Evolutionary conservation across 192 early-diverging fungal species (phyloP).

Genomic region (Linnemannia zychae): DNA sequence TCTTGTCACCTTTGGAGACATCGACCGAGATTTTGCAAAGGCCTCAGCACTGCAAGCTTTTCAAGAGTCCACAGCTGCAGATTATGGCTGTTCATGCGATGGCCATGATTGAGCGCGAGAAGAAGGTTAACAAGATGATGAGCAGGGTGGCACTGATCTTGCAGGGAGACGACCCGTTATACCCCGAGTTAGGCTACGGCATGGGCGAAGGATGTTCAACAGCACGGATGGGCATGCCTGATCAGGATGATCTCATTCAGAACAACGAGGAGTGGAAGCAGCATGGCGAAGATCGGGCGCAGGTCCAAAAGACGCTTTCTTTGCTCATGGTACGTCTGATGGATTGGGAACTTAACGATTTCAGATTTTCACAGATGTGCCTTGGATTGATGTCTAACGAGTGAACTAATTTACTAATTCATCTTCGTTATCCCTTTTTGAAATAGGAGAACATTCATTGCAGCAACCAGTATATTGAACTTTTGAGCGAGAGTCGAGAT

Average conservation of each 20-base stretch:
- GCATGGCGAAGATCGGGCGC: constrained; percentile 40
- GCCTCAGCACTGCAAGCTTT: constrained; percentile 64
- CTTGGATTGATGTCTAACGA: not conserved
- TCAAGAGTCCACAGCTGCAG: constrained; percentile 67
- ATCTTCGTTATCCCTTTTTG: no score
- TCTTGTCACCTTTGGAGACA: constrained; percentile 67
- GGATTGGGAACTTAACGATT: constrained; percentile 17
- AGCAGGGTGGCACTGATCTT: constrained; percentile 66
- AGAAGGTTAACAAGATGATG: constrained; percentile 70
- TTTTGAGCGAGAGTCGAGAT: constrained; percentile 66
- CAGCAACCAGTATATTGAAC: constrained; percentile 69
- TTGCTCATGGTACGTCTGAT: constrained; percentile 40
- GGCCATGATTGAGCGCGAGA: constrained; percentile 76
- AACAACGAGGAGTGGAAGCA: constrained; percentile 50
- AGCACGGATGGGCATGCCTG: constrained; percentile 42
- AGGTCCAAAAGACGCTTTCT: constrained; percentile 45
- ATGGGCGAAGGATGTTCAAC: constrained; percentile 49
- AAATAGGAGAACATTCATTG: constrained; percentile 73
- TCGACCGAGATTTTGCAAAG: constrained; percentile 65
- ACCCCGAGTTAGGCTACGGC: constrained; percentile 68
- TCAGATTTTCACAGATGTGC: not conserved
- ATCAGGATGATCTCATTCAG: constrained; percentile 30
- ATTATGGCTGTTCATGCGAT: constrained; percentile 67
- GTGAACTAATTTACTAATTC: not conserved
- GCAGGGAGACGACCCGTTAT: constrained; percentile 73